Conservation (phyloP, 1,139 yeast species). For the Scheffersomyces quercinus region DNA sequence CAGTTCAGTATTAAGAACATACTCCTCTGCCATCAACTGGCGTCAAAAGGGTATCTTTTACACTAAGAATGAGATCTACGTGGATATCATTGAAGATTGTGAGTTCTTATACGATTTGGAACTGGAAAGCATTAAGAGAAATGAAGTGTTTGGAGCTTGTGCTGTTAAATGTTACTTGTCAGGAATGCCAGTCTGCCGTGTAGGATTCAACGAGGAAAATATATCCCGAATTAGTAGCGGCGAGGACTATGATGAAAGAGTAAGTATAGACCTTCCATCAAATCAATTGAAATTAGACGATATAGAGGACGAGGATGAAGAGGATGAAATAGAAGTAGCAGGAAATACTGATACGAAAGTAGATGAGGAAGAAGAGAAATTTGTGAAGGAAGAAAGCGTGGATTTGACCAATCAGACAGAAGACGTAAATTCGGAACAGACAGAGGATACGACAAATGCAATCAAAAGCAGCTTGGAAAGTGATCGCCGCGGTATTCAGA, state of each 20-base stretch:
- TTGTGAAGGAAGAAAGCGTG: constrained; percentile 3
- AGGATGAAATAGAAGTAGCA: constrained; percentile 5
- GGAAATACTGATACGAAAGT: not conserved
- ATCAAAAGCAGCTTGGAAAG: not conserved
- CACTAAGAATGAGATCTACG: constrained; percentile 47
- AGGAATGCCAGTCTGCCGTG: constrained; percentile 47
- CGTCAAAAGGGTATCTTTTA: constrained; percentile 50
- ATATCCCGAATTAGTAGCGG: constrained; percentile 31
- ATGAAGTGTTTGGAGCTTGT: constrained; percentile 41
- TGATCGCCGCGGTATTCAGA: not conserved
- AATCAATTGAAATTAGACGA: constrained; percentile 1
- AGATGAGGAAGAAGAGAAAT: constrained; percentile 8
- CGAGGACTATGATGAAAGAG: constrained; percentile 8
- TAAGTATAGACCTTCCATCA: not conserved
- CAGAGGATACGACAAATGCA: not conserved
- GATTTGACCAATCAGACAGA: not conserved
- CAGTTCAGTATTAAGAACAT: constrained; percentile 55
- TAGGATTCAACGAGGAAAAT: constrained; percentile 44
- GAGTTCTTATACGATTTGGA: constrained; percentile 42
- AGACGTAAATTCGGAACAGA: constrained; percentile 1
- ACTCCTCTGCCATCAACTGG: constrained; percentile 47
- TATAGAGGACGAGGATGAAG: constrained; percentile 11
- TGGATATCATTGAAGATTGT: constrained; percentile 43
- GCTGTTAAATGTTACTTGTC: constrained; percentile 43
- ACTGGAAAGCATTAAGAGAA: constrained; percentile 26